phyloP scores from a whole-genome alignment of 768 basidiomycete species.

The Tulasnella sp. region DNA sequence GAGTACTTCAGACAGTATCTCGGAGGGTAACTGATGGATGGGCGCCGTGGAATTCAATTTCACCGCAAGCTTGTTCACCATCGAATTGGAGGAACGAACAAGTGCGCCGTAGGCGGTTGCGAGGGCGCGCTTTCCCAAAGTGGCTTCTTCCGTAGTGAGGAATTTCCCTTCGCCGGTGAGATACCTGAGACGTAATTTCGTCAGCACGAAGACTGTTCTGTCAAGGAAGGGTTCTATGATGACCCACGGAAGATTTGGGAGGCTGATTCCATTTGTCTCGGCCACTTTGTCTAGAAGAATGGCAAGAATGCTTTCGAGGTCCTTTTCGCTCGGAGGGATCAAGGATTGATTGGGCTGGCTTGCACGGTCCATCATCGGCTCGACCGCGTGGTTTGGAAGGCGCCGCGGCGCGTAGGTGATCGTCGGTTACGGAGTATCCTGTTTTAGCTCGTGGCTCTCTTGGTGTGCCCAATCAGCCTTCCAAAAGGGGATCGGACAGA shows the following conservation, averaged over 20 bases:
- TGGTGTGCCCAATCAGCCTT: no score
- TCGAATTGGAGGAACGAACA: not conserved
- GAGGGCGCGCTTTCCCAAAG: not conserved
- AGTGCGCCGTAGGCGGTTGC: not conserved
- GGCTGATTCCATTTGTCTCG: not conserved
- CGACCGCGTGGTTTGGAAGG: not conserved
- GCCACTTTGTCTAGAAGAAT: not conserved
- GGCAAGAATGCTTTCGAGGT: not conserved
- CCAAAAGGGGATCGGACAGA: not conserved
- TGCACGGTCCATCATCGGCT: not conserved
- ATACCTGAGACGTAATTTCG: not conserved
- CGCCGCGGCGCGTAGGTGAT: no score
- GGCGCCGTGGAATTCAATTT: not conserved
- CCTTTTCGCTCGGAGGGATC: not conserved
- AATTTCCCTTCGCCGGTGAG: not conserved
- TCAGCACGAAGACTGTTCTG: not conserved
- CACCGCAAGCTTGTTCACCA: not conserved
- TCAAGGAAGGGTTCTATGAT: not conserved
- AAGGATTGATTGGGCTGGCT: not conserved
- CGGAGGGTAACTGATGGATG: not conserved
- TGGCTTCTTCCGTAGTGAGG: not conserved
- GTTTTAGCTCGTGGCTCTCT: no score
- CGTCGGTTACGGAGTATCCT: no score
- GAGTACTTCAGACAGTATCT: not conserved
- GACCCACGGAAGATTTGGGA: not conserved